Evolutionary conservation across 148 eudicot species (phyloP).

Genomic region (Amaranthus hypochondriacus): DNA sequence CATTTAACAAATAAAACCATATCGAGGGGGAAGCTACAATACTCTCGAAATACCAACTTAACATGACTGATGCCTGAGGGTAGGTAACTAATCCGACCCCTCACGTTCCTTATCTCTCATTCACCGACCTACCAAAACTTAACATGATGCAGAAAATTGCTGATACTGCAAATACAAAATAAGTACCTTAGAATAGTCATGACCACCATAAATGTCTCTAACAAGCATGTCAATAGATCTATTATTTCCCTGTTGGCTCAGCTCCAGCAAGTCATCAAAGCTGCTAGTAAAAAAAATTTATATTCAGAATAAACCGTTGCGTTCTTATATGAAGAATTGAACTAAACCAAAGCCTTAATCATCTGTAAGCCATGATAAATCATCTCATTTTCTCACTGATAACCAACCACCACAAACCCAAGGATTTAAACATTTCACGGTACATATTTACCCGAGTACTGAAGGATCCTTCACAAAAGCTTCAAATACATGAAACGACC

Average conservation of each 20-base stretch:
- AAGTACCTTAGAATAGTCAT: constrained; percentile 74
- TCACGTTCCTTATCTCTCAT: too few relatives aligned
- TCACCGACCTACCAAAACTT: too few relatives aligned
- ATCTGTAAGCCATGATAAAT: background rate
- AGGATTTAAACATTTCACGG: background rate
- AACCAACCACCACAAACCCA: background rate
- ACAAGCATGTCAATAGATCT: constrained; percentile 94
- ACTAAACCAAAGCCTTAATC: background rate
- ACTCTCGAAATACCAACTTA: too few relatives aligned
- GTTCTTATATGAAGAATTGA: background rate
- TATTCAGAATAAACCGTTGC: background rate
- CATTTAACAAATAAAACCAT: background rate
- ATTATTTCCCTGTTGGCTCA: constrained; percentile 81
- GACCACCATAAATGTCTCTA: constrained; percentile 89
- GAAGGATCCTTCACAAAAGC: background rate
- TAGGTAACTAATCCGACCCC: too few relatives aligned
- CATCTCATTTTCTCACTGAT: background rate
- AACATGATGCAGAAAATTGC: too few relatives aligned
- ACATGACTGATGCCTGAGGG: too few relatives aligned
- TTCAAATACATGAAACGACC: background rate
- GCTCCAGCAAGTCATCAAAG: constrained; percentile 84
- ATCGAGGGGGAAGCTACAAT: background rate
- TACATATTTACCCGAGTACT: background rate
- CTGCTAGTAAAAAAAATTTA: constrained; percentile 33
- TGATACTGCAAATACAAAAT: background rate